phyloP scores from a whole-genome alignment of 306 rosid genomes.

The Citrullus mucosospermus region DNA sequence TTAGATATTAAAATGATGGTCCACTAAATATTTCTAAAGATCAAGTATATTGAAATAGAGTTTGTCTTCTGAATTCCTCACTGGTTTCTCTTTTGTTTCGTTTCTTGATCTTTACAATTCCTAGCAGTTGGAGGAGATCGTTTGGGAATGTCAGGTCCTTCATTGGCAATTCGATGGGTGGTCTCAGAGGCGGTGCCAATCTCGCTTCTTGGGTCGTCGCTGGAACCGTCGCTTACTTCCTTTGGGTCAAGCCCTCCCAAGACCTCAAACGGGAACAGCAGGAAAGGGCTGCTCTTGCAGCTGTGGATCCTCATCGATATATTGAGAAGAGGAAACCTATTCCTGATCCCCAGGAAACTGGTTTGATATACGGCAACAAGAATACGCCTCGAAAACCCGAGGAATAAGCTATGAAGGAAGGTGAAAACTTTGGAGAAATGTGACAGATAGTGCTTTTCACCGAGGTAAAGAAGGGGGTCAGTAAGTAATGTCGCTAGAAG shows the following conservation, averaged over 20 bases:
- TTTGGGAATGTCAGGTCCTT: conserved; percentile 67
- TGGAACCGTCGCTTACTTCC: conserved; percentile 86
- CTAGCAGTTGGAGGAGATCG: conserved; percentile 60
- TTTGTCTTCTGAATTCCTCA: background rate
- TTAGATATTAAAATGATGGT: background rate
- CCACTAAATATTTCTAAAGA: background rate
- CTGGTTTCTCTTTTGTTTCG: background rate
- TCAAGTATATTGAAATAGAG: background rate
- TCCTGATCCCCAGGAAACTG: conserved; percentile 86
- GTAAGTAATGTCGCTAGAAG: background rate
- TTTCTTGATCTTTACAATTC: conserved; percentile 18
- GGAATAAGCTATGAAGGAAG: conserved; percentile 6
- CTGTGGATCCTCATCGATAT: conserved; percentile 51
- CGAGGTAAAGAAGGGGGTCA: background rate
- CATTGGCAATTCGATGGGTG: conserved; percentile 66
- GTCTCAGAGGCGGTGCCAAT: conserved; percentile 68
- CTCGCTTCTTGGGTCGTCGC: conserved; percentile 89
- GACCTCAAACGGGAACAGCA: conserved; percentile 73
- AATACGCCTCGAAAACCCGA: conserved; percentile 23
- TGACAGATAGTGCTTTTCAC: background rate
- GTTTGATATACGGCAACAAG: conserved; percentile 70
- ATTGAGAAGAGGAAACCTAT: conserved; percentile 72
- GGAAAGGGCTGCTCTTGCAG: conserved; percentile 64
- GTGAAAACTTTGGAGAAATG: background rate
- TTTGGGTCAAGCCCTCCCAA: conserved; percentile 87